Percentiles rank a stretch among this genome's conserved stretches.
These are phyloP conservation scores for Eustoma russellianum DNA, from an alignment of 257 asterid species.

Conservation along the genomic window DNA sequence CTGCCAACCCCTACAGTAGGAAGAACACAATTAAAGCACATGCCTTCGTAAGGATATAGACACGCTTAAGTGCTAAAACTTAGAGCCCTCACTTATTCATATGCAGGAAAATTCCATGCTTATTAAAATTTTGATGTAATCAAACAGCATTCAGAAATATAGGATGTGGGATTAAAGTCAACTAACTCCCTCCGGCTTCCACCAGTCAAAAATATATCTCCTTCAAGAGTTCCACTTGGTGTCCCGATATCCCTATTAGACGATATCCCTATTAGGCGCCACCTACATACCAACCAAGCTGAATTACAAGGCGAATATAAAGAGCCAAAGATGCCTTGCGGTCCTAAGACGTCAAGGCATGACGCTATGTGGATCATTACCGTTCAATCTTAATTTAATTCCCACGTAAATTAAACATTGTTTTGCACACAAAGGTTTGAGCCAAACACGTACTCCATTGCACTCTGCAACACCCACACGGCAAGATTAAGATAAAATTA, in stretches of 20 bases:
- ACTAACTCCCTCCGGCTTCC: conserved; percentile 75
- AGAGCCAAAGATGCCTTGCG: background rate
- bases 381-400: background rate
- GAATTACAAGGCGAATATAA: conserved; percentile 4
- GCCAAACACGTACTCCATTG: conserved; percentile 95
- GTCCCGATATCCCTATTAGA: conserved; percentile 48
- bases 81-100: background rate
- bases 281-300: conserved; percentile 39
- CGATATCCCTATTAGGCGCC: conserved; percentile 65
- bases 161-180: conserved; percentile 3
- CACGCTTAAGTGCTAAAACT: too few relatives aligned
- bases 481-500: conserved; percentile 12
- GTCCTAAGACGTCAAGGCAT: background rate
- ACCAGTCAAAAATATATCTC: conserved; percentile 92
- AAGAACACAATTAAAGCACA: conserved; percentile 15
- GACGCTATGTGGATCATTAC: background rate
- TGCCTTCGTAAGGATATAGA: background rate
- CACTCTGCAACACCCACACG: conserved; percentile 51
- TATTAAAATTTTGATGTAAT: background rate
- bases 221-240: conserved; percentile 75
- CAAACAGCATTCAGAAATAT: conserved; percentile 2
- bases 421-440: conserved; percentile 94
- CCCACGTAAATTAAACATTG: conserved; percentile 10
- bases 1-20: conserved; percentile 74
- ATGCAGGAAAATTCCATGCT: background rate